Evolutionary conservation across 345 rosid species (phyloP).

Genomic region (Brassica rapa): DNA sequence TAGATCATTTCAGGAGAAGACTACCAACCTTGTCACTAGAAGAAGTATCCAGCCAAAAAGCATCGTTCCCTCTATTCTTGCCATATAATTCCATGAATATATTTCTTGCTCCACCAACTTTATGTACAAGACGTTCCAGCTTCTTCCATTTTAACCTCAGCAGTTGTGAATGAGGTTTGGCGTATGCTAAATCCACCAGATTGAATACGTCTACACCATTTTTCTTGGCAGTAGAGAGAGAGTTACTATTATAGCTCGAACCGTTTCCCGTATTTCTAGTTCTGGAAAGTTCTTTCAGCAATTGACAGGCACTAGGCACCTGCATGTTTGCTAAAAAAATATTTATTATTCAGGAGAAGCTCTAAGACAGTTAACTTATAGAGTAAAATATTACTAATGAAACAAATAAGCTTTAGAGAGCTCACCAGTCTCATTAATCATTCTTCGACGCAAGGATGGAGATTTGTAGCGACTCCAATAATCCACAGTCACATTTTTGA

Average conservation of each 20-base stretch:
- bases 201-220: conserved; percentile 41
- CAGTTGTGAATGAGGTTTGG: conserved; percentile 38
- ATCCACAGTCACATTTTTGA: conserved; percentile 69
- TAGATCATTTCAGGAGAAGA: not conserved
- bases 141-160: conserved; percentile 83
- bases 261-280: conserved; percentile 35
- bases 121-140: conserved; percentile 54
- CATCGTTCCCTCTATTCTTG: conserved; percentile 52
- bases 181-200: conserved; percentile 40
- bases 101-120: conserved; percentile 77
- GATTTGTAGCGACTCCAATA: conserved; percentile 62
- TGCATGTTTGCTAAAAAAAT: conserved; percentile 73
- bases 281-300: conserved; percentile 50
- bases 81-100: conserved; percentile 71
- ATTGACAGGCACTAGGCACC: conserved; percentile 54
- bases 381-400: conserved; percentile 1
- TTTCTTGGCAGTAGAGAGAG: conserved; percentile 38
- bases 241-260: conserved; percentile 33
- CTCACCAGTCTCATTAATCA: conserved; percentile 54
- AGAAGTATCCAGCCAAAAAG: conserved; percentile 98
- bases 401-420: not conserved
- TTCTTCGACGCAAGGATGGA: conserved; percentile 43
- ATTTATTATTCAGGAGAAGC: conserved; percentile 61
- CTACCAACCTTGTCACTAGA: conserved; percentile 71
- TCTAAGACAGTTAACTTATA: conserved; percentile 1